Evolutionary conservation across 2,329 filamentous ascomycete species (phyloP).

Genomic region (Verticillium alfalfae): DNA sequence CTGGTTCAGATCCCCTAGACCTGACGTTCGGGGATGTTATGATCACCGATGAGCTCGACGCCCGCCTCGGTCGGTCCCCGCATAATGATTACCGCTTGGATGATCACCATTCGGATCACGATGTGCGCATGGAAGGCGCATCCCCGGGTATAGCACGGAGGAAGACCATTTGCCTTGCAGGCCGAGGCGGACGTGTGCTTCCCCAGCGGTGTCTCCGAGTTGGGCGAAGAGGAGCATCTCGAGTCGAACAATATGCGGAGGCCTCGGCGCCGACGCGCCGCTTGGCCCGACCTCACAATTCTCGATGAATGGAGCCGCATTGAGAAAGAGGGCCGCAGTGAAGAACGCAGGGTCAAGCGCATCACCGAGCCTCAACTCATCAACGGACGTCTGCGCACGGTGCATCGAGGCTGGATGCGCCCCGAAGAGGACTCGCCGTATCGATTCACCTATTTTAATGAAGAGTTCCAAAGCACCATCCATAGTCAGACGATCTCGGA

Average conservation of each 20-base stretch:
- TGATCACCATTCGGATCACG: slow-evolving; percentile 24
- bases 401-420: slow-evolving; percentile 75
- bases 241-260: slow-evolving; percentile 21
- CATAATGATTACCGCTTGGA: slow-evolving; percentile 18
- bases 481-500: slow-evolving; percentile 95
- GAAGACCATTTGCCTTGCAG: slow-evolving; percentile 55
- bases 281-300: slow-evolving; percentile 81
- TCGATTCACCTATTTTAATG: slow-evolving; percentile 97
- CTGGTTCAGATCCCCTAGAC: slow-evolving; percentile 40
- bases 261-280: slow-evolving; percentile 47
- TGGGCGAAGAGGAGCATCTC: slow-evolving; percentile 63
- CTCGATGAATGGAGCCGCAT: slow-evolving; percentile 86
- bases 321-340: slow-evolving; percentile 82
- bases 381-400: slow-evolving; percentile 79
- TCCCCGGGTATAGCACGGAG: slow-evolving; percentile 30
- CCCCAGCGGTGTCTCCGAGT: slow-evolving; percentile 72
- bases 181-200: slow-evolving; percentile 91
- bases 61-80: slow-evolving; percentile 23
- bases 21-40: slow-evolving; percentile 65
- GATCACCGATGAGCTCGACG: slow-evolving; percentile 59
- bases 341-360: slow-evolving; percentile 79
- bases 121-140: slow-evolving; percentile 3
- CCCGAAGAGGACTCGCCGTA: slow-evolving; percentile 88
- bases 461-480: slow-evolving; percentile 91
- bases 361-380: slow-evolving; percentile 92